Evolutionary conservation across 2,329 filamentous ascomycete genomes (phyloP), one percentile per base, ranked within the genome.

Genomic region (Dactylellina drechsleri): DNA sequence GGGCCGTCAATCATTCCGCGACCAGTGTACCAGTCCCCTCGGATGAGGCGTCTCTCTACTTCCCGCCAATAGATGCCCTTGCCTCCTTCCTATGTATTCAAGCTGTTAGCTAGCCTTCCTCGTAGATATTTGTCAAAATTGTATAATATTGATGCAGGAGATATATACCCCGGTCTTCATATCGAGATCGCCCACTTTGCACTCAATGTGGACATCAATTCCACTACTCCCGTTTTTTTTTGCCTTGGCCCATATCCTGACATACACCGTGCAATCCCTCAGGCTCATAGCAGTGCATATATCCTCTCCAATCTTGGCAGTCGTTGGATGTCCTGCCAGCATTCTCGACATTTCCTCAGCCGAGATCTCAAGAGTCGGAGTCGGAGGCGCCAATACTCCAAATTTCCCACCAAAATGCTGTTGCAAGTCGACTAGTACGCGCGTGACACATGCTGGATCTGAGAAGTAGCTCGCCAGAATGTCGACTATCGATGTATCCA

Each of bases 231-330:
- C 67, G 15, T 64, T 47, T 26, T 66, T 57, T n/a, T 78, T 74
- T 10, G 78, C 68, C 23, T 62, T 64, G 18, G 67, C 61, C 78
- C 78, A 79, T 45, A 79, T 70, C 54, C 78, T 77, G 54, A 79
- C 47, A 36, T 78, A 79, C n/a, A 79, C 57, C 20, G 77, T 78
- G 56, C 78, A 79, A 67, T 79, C 78, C 47, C 78, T 72, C 20
- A 79, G 45, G 40, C 77, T 79, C 78, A 79, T 79, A 4, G 78
- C 78, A 1, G 77, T 79, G 66, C 78, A 78, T 16, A 79, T 78
- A 62, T 79, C 77, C 15, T 76, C 76, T 1, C 64, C 67, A 26
- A 62, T 60, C 47, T 76, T 68, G 5, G 67, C 67, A 4, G 65
- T 76, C 15, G 71, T 76, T 13, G 71, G 71, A 76, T 60, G 49